Evolutionary conservation across 192 early-diverging fungal species (phyloP), one percentile per base, ranked within the genome.

Genomic region (Phycomyces nitens): DNA sequence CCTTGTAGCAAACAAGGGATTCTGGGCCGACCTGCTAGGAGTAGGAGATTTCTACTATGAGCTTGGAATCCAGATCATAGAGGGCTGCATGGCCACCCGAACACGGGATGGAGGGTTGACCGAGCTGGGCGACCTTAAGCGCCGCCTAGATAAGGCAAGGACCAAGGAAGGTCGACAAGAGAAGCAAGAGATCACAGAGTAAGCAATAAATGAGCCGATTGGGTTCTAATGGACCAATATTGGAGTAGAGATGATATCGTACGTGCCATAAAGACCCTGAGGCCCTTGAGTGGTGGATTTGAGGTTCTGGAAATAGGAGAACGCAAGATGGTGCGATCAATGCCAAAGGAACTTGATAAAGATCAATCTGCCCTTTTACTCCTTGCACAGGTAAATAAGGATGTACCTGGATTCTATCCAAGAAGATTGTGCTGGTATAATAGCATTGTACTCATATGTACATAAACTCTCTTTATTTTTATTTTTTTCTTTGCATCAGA

Each of bases 1-100:
- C 29, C 40, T 44, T 49, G 22, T 71, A 83, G 93, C 94, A 43
- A 94, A 93, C 64, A 99, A 99, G 71, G 92, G 95, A 22, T 93
- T 93, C 64, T 96, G 95, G 97, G 84, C 93, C 0, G 95, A 96
- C 56, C 73, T 99, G 10, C 73, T 99, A 3, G 97, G 97, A 0
- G 88, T 97, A 6, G 93, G 95, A 15, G 94, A 97, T 70, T 99
- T 99, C 77, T 99, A 99, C 76, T 97, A 94, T 66, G 94, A 97
- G 54, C 81, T 99, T 4, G 92, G 88, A 0, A 87, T 98, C n/a
- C 94, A 96, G 58, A 91, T 96, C 38, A 90, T 89, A 47, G 93
- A 95, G 56, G 86, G 92, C 0, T 99, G 95, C 66, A 83, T 96
- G 11, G 82, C 86, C 22, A 95, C 93, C 1, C 68, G 94, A 51